Conservation (phyloP, 768 basidiomycete species). For the Naganishia vishniacii region DNA sequence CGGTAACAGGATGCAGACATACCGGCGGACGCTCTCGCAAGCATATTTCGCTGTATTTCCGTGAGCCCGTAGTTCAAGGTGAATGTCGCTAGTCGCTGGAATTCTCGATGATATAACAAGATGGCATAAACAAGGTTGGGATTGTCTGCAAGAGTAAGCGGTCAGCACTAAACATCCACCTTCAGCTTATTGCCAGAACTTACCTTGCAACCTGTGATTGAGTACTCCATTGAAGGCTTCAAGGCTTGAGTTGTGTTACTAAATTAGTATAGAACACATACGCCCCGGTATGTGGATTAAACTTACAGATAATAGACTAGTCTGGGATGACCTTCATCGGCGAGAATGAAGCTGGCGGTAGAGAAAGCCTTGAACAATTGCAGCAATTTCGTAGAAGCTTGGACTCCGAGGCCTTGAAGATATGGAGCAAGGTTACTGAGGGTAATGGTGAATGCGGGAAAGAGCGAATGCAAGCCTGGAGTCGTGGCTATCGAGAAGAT, state of each 20-base stretch:
- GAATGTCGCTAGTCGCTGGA: conserved; percentile 87
- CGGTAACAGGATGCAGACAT: background rate
- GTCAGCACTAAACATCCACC: background rate
- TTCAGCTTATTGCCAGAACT: background rate
- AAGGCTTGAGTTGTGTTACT: conserved; percentile 60
- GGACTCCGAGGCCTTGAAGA: conserved; percentile 71
- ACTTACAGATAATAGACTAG: conserved; percentile 82
- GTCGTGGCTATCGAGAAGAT: conserved; percentile 86
- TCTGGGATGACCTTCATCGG: conserved; percentile 91
- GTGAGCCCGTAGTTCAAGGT: conserved; percentile 77
- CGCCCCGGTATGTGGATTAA: background rate
- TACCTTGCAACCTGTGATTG: conserved; percentile 59
- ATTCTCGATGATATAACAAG: conserved; percentile 71
- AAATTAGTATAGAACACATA: background rate
- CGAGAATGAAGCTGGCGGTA: conserved; percentile 77
- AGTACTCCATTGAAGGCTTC: conserved; percentile 87
- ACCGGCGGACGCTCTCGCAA: conserved; percentile 51
- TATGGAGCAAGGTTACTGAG: conserved; percentile 83
- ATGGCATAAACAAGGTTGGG: conserved; percentile 82
- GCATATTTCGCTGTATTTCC: conserved; percentile 71
- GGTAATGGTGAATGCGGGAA: conserved; percentile 86
- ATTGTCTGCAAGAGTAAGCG: conserved; percentile 58
- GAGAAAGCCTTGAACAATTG: conserved; percentile 90
- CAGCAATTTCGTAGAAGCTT: conserved; percentile 72
- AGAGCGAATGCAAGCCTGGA: conserved; percentile 76